Percentiles rank a stretch among this genome's conserved stretches.
These are phyloP conservation scores for Chalciporus sphaerocephalus DNA, from an alignment of 768 basidiomycete genomes.

Conservation along the genomic window DNA sequence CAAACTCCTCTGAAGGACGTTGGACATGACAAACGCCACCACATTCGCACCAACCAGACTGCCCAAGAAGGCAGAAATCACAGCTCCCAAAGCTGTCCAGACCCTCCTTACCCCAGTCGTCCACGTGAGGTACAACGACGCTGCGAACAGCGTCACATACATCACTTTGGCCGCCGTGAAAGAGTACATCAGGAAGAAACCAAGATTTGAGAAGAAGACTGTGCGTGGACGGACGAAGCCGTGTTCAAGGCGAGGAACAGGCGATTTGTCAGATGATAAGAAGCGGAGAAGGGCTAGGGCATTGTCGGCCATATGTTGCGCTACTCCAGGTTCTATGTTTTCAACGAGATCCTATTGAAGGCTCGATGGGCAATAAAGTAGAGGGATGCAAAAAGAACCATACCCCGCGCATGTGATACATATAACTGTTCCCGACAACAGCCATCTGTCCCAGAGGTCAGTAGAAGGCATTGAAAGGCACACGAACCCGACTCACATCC, in stretches of 20 bases:
- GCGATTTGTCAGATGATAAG: conserved; percentile 65
- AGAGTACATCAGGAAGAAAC: conserved; percentile 68
- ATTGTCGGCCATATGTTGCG: conserved; percentile 90
- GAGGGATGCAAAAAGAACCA: conserved; percentile 4
- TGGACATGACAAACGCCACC: conserved; percentile 65
- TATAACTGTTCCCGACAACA: conserved; percentile 84
- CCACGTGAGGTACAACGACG: conserved; percentile 44
- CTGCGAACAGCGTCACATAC: conserved; percentile 50
- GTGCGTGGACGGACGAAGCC: conserved; percentile 53
- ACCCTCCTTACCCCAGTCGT: conserved; percentile 27
- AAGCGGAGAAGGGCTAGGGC: conserved; percentile 71
- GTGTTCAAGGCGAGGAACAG: conserved; percentile 58
- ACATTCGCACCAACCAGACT: conserved; percentile 62
- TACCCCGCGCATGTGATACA: conserved; percentile 90
- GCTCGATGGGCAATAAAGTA: not conserved
- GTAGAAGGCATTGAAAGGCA: not conserved
- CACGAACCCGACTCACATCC: conserved; percentile 53
- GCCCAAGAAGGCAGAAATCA: conserved; percentile 49
- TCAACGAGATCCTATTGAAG: conserved; percentile 60
- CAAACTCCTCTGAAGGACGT: conserved; percentile 61
- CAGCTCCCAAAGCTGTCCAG: conserved; percentile 43
- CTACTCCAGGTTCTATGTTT: conserved; percentile 80
- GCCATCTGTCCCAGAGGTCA: conserved; percentile 61
- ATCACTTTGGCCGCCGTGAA: conserved; percentile 64
- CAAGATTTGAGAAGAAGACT: conserved; percentile 74